Evolutionary conservation across 1,284 basidiomycete genomes (phyloP).

Genomic region (Rhodotorula sp.): DNA sequence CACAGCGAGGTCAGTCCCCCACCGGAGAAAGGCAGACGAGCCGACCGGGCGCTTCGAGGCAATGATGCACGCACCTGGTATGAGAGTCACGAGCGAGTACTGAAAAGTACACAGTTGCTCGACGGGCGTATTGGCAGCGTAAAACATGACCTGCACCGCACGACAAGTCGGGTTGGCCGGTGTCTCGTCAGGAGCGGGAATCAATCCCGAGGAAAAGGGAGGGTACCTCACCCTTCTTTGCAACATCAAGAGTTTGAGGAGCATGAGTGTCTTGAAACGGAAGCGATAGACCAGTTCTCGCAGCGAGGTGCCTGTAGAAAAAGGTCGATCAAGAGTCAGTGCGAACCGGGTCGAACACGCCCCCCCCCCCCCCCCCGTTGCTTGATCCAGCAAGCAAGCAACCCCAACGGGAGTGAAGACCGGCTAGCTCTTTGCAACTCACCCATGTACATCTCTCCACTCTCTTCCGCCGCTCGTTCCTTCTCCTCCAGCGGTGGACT

Average conservation of each 20-base stretch:
- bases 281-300: conserved; percentile 92
- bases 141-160: conserved; percentile 79
- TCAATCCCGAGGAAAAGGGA: not conserved
- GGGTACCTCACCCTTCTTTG: conserved; percentile 68
- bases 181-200: too few relatives aligned
- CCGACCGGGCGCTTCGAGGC: conserved; percentile 44
- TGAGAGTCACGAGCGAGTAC: conserved; percentile 70
- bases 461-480: conserved; percentile 12
- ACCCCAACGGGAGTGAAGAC: too few relatives aligned
- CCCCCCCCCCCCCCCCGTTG: too few relatives aligned
- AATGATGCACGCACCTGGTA: conserved; percentile 37
- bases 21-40: conserved; percentile 61
- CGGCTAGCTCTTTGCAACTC: conserved; percentile 2
- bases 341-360: too few relatives aligned
- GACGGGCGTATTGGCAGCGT: conserved; percentile 77
- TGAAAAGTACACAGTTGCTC: conserved; percentile 96
- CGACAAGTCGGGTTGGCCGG: not conserved
- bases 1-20: not conserved
- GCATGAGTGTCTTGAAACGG: conserved; percentile 83
- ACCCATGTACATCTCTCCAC: conserved; percentile 67
- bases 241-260: conserved; percentile 91
- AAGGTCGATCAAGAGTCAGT: not conserved
- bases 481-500: conserved; percentile 6
- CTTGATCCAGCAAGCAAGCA: not conserved
- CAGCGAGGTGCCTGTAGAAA: conserved; percentile 70